Evolutionary conservation across 805 yeast species (phyloP), one percentile per base, ranked within the genome.

Genomic region (Saccharomycopsis vini): DNA sequence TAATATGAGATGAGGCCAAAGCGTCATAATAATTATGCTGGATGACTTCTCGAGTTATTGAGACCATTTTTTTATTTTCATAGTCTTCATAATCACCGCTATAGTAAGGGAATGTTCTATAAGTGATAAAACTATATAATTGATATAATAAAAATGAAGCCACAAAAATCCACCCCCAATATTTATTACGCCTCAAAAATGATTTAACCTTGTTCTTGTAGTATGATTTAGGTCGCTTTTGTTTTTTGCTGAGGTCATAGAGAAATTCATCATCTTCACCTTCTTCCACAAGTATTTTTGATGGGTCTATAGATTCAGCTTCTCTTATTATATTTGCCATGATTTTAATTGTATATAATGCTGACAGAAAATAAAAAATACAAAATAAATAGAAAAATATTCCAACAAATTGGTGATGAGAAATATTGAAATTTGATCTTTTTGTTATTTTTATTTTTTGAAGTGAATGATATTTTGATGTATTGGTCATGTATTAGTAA

Each of bases 1-100:
- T 60, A 2, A 69, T 59, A 0, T 42, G 36, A 2, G 55, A 46
- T 6, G 47, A 23, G 1, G 19, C 10, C 5, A 20, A 5, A 16
- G 28, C 31, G 12, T 21, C 31, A 18, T 41, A 28, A 29, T 36
- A 37, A 15, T 6, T 16, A n/a, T 18, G 10, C n/a, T 30, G 42
- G 30, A 45, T 40, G 4, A 16, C 23, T 2, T 30, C 41, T 6
- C 4, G 10, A 18, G 45, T 19, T 4, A 45, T 45, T n/a, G 42
- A 20, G 2, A 36, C 41, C 5, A 30, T 15, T 12, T 42, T 32
- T 20, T 31, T 22, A 9, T 36, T 15, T 5, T 22, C 20, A 29
- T 33, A 15, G 22, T 45, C 45, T 4, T 2, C 5, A 23, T 33
- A 39, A 16, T 32, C 30, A 5, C 23, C 20, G 20, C 13, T 36